Evolutionary conservation across 2,329 filamentous ascomycete species (phyloP).

Genomic region (Myriosclerotinia scirpicola): DNA sequence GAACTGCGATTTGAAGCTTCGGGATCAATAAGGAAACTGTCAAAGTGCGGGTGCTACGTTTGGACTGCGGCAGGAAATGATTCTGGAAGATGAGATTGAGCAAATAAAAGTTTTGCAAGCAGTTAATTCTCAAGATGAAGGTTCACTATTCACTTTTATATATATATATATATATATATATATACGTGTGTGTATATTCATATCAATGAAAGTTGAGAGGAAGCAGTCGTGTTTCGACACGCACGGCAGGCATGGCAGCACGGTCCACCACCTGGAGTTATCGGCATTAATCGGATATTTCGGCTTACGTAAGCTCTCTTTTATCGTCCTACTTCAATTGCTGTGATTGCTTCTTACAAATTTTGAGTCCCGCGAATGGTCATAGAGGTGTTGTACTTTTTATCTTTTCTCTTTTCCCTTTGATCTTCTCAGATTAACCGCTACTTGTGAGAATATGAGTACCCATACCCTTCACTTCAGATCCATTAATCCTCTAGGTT

Average conservation of each 20-base stretch:
- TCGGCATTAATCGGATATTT: background rate
- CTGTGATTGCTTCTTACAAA: no score
- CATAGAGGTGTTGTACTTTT: background rate
- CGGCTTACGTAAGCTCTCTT: background rate
- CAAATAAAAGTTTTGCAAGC: background rate
- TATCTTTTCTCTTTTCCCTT: background rate
- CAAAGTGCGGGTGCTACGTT: background rate
- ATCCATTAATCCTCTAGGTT: background rate
- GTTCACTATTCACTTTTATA: no score
- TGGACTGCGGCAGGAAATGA: background rate
- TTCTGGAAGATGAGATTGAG: background rate
- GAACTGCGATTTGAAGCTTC: no score
- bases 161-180: no score
- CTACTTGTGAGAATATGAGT: background rate
- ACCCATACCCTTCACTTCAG: background rate
- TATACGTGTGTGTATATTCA: no score
- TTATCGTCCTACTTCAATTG: no score
- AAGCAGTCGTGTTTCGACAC: background rate
- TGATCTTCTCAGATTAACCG: background rate
- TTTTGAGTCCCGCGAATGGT: no score
- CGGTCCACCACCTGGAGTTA: no score
- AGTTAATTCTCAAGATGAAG: background rate
- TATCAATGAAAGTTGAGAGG: no score
- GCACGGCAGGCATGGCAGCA: no score
- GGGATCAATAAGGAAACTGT: no score